Evolutionary conservation across 1,284 basidiomycete species (phyloP), one percentile per base, ranked within the genome.

Genomic region (Leccinum colubrinum): DNA sequence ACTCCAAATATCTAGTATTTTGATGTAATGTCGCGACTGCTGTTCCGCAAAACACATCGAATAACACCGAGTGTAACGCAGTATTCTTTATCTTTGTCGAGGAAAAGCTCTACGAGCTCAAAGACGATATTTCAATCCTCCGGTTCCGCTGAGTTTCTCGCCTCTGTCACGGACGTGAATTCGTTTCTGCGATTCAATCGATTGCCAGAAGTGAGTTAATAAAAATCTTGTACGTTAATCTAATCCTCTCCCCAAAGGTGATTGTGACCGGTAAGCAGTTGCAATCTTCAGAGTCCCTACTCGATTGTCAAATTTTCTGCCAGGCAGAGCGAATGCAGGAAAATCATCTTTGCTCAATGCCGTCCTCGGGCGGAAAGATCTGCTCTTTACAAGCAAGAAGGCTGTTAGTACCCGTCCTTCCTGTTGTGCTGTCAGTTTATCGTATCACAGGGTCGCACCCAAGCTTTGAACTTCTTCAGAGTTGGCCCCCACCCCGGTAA

Each of bases 281-380:
- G 22, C 43, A 11, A 46, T n/a, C 6, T 41, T 33, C 17, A n/a
- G 5, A 15, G 20, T 53, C 41, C 62, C 27, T 14, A 22, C 55
- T 55, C 15, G 50, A 33, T 25, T 12, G 12, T 33, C 33, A 37
- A 25, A 14, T 20, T 52, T 59, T 59, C 27, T 57, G 37, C 43
- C 61, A 82, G 83, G 81, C 41, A 80, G 83, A 61, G 83, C 90
- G 5, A 92, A 92, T 69, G 85, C 81, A 17, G 90, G 90, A 25
- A 92, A 92, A 71, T 91, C 89, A 0, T 83, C 86, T 1, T 73
- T 92, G 25, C 79, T 91, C 20, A 92, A 91, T 67, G 83, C 86
- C 8, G 81, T 91, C 2, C 68, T 90, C 5, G 84, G 83, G 1
- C 77, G 87, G 51, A 85, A 73, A 52, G 76, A 79, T 57, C 74